Base-by-base conservation (phyloP, 495 filamentous ascomycete genomes). In the Penicillium subrubescens region DNA sequence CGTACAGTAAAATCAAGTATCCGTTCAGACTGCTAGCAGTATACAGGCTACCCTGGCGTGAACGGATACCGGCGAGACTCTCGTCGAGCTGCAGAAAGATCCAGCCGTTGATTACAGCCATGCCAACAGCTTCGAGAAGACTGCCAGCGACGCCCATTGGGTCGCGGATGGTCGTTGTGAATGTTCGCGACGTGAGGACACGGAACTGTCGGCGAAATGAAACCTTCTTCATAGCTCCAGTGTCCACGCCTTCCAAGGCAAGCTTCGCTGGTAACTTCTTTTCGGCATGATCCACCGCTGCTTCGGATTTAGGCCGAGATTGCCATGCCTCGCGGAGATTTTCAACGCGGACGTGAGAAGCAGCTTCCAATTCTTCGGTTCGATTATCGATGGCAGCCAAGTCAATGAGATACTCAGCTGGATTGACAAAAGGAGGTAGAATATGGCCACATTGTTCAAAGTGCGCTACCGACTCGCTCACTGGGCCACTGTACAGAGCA, bases 391-490 rank as follows among this genome's bases (percentile, higher is more conserved):
- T 76, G 2, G 90, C 88, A 7, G 89, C 87, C 58, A 89, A 75
- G 64, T 93, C 90, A 37, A 93, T 88, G 39, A 92, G 62, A 68
- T 86, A 90, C 67, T 92, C 90, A 0, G 90, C 90, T 0, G 90
- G 90, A 64, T 92, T 92, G 52, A 89, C 87, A 65, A 90, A 91
- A 7, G 82, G 73, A 25, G 88, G 90, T 17, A 92, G 72, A 23
- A 81, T 67, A 62, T 87, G 79, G 0, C 87, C 88, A 17, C 79
- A 72, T 6, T 72, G 44, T 10, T 81, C 74, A 67, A 93, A 92
- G 73, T 90, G 86, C 0, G 80, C 68, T 12, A 90, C 60, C 39
- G 82, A 88, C 4, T 79, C 73, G 29, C 72, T 74, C 52, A 80
- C 75, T 15, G 75, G 72, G 2, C 90, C 90, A 54, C 84, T 87